These are phyloP conservation scores for Podila minutissima DNA, from an alignment of 192 early-diverging fungal genomes.

Conservation along the genomic window DNA sequence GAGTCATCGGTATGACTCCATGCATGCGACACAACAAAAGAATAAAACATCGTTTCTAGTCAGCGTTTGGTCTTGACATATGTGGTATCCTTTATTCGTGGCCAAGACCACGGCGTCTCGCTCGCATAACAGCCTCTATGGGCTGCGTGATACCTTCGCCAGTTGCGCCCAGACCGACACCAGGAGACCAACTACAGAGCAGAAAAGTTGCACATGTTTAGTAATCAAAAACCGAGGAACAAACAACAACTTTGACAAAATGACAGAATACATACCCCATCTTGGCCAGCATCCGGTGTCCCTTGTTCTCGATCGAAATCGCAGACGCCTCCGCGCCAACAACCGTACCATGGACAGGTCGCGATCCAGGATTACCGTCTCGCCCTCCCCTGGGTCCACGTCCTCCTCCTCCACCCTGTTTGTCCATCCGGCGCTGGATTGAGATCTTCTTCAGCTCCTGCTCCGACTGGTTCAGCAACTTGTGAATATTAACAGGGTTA, in stretches of 20 bases:
- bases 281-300: conserved; percentile 71
- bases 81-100: background rate
- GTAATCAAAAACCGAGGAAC: background rate
- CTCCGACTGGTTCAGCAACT: conserved; percentile 37
- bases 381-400: conserved; percentile 1
- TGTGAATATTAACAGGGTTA: conserved; percentile 33
- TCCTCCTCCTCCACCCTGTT: background rate
- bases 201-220: background rate
- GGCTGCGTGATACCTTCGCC: conserved; percentile 53
- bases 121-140: conserved; percentile 56
- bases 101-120: conserved; percentile 52
- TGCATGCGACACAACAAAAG: too few species aligned
- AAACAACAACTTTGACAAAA: background rate
- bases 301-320: conserved; percentile 67
- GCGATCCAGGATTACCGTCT: background rate
- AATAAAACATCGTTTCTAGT: too few species aligned
- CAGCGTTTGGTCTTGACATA: background rate
- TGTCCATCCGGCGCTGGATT: background rate
- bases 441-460: conserved; percentile 15
- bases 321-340: conserved; percentile 63
- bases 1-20: too few species aligned
- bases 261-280: conserved; percentile 65
- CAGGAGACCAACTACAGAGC: conserved; percentile 51
- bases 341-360: conserved; percentile 54
- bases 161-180: conserved; percentile 52